Base-by-base conservation (phyloP, 2,329 filamentous ascomycete genomes). In the Aspergillus sp. region DNA sequence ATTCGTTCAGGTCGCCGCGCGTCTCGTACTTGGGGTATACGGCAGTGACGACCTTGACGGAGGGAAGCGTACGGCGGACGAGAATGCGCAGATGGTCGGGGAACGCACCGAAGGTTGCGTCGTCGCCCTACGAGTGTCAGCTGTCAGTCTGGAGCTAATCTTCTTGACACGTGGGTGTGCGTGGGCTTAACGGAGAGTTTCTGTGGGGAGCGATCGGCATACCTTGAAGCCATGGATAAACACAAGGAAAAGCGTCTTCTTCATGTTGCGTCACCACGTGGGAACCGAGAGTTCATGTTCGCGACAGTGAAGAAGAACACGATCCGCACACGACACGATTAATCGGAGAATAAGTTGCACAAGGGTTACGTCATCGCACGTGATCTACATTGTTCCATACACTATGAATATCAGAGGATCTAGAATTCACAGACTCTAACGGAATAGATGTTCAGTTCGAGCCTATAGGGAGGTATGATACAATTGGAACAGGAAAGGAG, bases 21-120 rank as follows among this genome's bases (percentile, higher is more conserved):
- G 77, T 80, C 58, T 79, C 76, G 61, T 78, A 80, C 55, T 73
- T 76, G 17, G 77, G 77, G 58, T 80, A 80, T 21, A 73, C 71
- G 23, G 70, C 64, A n/a, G 68, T 67, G 43, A 67, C 57, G 14
- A 79, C 71, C 13, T 68, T 65, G 49, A 78, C 62, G 7, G 71
- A 65, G 13, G 76, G 73, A 14, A 78, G 67, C 13, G 71, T 69
- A 63, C 72, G 72, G 62, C 68, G 71, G 46, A 77, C 62, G 16
- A 77, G 63, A 10, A 64, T 67, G 3, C 71, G 67, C 4, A 79
- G 60, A 52, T 76, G 72, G 45, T 74, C 70, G 23, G 77, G 77
- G 43, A 79, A 79, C 7, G 61, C 66, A 11, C 63, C 72, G 55
- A 80, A 80, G 3, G 77, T 80, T 55, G 78, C 74, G 58, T 78